Conservation (phyloP, 257 asterid species). For the Thymus mandschuricus region DNA sequence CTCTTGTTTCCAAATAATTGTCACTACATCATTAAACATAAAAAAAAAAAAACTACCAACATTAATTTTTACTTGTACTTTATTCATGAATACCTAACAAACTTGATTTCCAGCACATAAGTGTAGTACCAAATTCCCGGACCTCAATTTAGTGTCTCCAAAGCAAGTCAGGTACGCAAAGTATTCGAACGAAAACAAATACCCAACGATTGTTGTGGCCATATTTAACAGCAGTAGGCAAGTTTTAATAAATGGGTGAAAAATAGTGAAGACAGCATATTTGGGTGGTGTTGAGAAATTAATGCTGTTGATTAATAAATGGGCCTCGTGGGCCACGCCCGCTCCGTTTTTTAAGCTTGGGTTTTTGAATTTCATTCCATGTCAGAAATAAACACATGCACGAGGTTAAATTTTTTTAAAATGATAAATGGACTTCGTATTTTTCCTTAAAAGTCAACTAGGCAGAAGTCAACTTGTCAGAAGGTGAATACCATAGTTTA, state of each 20-base stretch:
- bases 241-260: no score
- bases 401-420: background rate
- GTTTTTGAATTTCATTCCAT: background rate
- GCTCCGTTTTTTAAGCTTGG: conserved; percentile 1
- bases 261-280: no score
- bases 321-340: conserved; percentile 24
- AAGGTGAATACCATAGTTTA: background rate
- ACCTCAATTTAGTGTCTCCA: no score
- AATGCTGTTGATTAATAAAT: background rate
- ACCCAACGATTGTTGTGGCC: no score
- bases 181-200: no score
- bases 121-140: no score
- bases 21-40: background rate
- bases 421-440: background rate
- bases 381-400: background rate
- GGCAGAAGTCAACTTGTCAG: background rate
- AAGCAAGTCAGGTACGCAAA: no score
- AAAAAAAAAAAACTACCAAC: background rate
- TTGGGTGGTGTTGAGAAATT: no score
- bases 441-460: background rate
- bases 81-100: background rate
- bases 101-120: background rate
- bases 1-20: background rate
- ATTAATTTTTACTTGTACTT: background rate
- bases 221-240: no score